Conservation (phyloP, 2,329 filamentous ascomycete species). For the Ophioceras dolichostomum region DNA sequence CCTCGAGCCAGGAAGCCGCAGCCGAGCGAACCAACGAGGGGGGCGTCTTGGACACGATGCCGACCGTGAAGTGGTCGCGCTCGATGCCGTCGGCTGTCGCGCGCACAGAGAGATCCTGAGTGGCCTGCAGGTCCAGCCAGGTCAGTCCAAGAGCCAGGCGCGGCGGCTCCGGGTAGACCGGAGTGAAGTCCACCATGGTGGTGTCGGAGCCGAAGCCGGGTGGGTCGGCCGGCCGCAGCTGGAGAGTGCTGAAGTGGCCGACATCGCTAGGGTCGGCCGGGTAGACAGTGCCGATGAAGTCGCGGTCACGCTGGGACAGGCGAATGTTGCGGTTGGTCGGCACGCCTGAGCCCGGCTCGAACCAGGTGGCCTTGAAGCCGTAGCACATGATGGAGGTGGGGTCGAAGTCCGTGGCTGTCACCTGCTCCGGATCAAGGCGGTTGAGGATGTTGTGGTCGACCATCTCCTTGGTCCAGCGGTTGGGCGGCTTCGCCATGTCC, state of each 20-base stretch:
- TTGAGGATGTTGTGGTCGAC: slow-evolving; percentile 4
- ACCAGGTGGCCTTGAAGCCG: slow-evolving; percentile 6
- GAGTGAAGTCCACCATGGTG: neutral
- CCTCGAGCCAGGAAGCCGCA: neutral
- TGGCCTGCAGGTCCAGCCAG: neutral
- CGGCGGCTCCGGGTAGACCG: neutral
- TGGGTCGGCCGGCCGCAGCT: neutral
- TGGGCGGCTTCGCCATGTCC: slow-evolving; percentile 5
- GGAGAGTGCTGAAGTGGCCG: slow-evolving; percentile 8
- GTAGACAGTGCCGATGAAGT: slow-evolving; percentile 6
- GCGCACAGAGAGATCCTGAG: neutral
- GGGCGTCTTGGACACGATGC: neutral
- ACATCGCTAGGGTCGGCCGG: neutral
- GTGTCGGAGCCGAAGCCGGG: neutral
- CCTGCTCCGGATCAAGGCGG: neutral
- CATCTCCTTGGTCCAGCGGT: slow-evolving; percentile 2
- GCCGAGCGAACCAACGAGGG: neutral
- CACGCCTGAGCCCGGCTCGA: slow-evolving; percentile 5
- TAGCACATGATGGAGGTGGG: slow-evolving; percentile 12
- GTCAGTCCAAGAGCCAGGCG: neutral
- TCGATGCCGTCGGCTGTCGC: neutral
- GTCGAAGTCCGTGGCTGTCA: slow-evolving; percentile 8
- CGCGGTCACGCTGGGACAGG: slow-evolving; percentile 10
- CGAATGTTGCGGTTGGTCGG: slow-evolving; percentile 5
- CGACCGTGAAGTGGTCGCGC: neutral